A percentile compares a stretch with the other conserved stretches of the same genome.
phyloP scores from a whole-genome alignment of 2,329 filamentous ascomycete genomes.

The Trichoderma hamatum region DNA sequence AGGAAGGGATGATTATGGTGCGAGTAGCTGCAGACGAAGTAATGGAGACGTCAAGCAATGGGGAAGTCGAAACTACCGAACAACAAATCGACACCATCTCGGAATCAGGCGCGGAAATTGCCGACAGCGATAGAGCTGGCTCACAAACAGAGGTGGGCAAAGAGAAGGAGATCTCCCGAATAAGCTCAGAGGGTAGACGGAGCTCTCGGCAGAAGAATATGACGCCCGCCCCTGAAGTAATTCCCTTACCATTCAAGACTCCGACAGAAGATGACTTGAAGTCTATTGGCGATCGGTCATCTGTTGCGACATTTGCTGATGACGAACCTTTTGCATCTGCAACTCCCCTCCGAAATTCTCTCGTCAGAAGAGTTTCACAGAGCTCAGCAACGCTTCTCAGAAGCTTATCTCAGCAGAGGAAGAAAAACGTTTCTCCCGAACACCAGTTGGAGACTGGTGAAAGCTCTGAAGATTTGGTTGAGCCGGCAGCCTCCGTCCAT shows the following conservation, averaged over 20 bases:
- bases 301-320: conserved; percentile 71
- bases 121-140: background rate
- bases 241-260: conserved; percentile 68
- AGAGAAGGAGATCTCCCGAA: conserved; percentile 33
- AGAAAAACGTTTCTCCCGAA: conserved; percentile 31
- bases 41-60: conserved; percentile 28
- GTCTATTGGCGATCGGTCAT: conserved; percentile 59
- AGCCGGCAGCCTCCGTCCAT: conserved; percentile 37
- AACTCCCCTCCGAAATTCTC: conserved; percentile 40
- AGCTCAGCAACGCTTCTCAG: conserved; percentile 51
- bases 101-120: background rate
- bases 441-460: conserved; percentile 36
- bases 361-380: conserved; percentile 54
- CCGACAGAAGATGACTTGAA: conserved; percentile 48
- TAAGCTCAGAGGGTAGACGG: conserved; percentile 28
- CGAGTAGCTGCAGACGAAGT: conserved; percentile 56
- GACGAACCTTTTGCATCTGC: conserved; percentile 49
- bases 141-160: background rate
- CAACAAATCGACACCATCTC: conserved; percentile 35
- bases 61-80: conserved; percentile 34
- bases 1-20: conserved; percentile 55
- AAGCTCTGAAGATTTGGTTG: conserved; percentile 53
- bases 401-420: conserved; percentile 45
- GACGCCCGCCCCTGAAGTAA: conserved; percentile 51
- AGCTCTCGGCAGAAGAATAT: conserved; percentile 32